Percentiles rank a stretch among this genome's conserved stretches.
Evolutionary conservation across 345 rosid species (phyloP).

Genomic region (Bruguiera gymnorhiza): DNA sequence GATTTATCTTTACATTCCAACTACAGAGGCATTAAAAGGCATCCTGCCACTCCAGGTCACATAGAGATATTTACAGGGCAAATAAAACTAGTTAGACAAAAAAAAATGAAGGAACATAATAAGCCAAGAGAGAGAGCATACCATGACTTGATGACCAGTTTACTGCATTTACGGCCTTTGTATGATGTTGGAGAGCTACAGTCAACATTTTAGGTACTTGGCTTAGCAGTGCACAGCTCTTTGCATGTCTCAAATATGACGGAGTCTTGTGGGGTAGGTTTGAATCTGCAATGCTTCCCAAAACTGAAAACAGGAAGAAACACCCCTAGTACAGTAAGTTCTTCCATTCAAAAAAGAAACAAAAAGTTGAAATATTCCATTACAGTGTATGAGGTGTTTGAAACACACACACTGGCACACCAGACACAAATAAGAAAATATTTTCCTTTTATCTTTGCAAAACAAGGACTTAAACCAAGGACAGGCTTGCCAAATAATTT

Average conservation of each 20-base stretch:
- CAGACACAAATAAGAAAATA: too few species aligned
- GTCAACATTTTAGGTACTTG: constrained; percentile 48
- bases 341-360: background rate
- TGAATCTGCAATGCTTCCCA: constrained; percentile 56
- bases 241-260: constrained; percentile 35
- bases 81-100: background rate
- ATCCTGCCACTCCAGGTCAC: background rate
- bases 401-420: too few species aligned
- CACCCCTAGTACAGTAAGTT: background rate
- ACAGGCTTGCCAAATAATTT: too few species aligned
- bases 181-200: constrained; percentile 48
- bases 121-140: constrained; percentile 27
- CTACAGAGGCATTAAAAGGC: background rate
- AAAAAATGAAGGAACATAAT: background rate
- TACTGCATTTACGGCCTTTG: constrained; percentile 68
- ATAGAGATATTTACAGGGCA: background rate
- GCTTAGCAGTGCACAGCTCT: constrained; percentile 24
- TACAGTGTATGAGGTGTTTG: too few species aligned
- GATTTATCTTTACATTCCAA: background rate
- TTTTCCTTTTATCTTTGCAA: too few species aligned
- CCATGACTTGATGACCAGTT: constrained; percentile 75
- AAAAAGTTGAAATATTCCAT: background rate
- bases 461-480: too few species aligned
- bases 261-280: constrained; percentile 40
- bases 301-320: constrained; percentile 33